These are phyloP conservation scores for Harringtonia lauricola DNA, from an alignment of 2,329 filamentous ascomycete genomes.

Conservation along the genomic window DNA sequence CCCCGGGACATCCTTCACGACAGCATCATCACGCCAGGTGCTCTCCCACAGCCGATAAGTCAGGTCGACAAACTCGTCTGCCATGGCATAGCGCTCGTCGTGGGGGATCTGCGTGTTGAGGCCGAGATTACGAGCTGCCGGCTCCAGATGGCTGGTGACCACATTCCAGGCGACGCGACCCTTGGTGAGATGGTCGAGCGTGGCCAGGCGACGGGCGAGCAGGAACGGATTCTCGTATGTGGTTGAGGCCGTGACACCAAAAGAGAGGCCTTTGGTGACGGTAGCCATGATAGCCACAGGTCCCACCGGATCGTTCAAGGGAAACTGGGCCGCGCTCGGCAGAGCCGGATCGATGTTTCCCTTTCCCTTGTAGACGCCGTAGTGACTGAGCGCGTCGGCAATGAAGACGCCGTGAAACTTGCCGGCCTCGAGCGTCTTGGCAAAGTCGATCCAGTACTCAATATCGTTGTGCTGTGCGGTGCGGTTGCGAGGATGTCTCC, in stretches of 20 bases:
- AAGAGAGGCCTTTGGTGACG: conserved; percentile 9
- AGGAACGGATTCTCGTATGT: conserved; percentile 8
- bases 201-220: conserved; percentile 9
- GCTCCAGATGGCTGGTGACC: conserved; percentile 11
- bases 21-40: conserved; percentile 6
- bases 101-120: conserved; percentile 8
- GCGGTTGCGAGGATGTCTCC: conserved; percentile 2
- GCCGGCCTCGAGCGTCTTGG: neutral
- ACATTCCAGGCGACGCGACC: conserved; percentile 14
- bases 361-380: conserved; percentile 1
- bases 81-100: conserved; percentile 13
- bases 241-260: conserved; percentile 10
- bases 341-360: conserved; percentile 1
- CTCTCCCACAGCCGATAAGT: conserved; percentile 11
- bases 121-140: conserved; percentile 9
- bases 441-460: conserved; percentile 3
- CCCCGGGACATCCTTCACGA: conserved; percentile 10
- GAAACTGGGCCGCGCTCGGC: neutral
- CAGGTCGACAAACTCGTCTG: conserved; percentile 14
- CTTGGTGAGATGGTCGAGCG: conserved; percentile 10
- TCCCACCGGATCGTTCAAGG: neutral
- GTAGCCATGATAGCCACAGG: conserved; percentile 10
- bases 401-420: conserved; percentile 2
- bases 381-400: conserved; percentile 1
- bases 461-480: conserved; percentile 1